Percentiles rank a stretch among this genome's conserved stretches.
These are phyloP conservation scores for Orbilia oligospora DNA, from an alignment of 2,329 filamentous ascomycete species.

Conservation along the genomic window DNA sequence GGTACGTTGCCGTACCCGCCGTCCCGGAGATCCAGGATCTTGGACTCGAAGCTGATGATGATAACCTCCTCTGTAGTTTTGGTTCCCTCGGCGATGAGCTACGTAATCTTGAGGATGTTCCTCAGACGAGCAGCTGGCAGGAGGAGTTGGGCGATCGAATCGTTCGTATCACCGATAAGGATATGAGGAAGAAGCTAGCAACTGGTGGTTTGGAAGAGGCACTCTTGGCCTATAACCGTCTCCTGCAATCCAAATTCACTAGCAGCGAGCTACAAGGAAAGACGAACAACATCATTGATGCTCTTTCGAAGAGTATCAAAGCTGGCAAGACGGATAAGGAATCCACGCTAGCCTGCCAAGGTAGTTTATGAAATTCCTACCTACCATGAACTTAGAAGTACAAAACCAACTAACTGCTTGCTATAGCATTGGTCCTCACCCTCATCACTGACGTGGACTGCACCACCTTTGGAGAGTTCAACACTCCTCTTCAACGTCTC, in stretches of 20 bases:
- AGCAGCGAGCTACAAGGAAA: conserved; percentile 74
- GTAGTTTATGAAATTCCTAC: conserved; percentile 64
- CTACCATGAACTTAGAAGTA: not conserved
- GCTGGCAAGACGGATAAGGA: conserved; percentile 78
- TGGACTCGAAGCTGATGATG: conserved; percentile 68
- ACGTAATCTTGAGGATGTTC: conserved; percentile 71
- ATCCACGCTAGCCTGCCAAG: conserved; percentile 77
- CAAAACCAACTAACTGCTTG: not conserved
- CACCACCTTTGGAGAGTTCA: conserved; percentile 76
- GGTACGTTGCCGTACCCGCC: conserved; percentile 66
- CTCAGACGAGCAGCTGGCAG: conserved; percentile 72
- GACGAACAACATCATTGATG: conserved; percentile 75
- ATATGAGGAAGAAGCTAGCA: conserved; percentile 80
- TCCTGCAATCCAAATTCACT: conserved; percentile 78
- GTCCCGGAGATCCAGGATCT: conserved; percentile 69
- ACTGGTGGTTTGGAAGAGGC: conserved; percentile 78
- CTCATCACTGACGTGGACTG: conserved; percentile 77
- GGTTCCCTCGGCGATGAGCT: conserved; percentile 78
- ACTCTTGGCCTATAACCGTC: conserved; percentile 74
- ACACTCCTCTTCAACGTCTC: conserved; percentile 73
- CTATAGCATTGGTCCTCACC: conserved; percentile 76
- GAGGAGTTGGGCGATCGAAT: conserved; percentile 77
- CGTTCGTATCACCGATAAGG: conserved; percentile 76
- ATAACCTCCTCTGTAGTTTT: conserved; percentile 68
- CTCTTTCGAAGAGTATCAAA: conserved; percentile 80